Evolutionary conservation across 768 basidiomycete genomes (phyloP), one percentile per base, ranked within the genome.

Genomic region (Lentinula edodes): DNA sequence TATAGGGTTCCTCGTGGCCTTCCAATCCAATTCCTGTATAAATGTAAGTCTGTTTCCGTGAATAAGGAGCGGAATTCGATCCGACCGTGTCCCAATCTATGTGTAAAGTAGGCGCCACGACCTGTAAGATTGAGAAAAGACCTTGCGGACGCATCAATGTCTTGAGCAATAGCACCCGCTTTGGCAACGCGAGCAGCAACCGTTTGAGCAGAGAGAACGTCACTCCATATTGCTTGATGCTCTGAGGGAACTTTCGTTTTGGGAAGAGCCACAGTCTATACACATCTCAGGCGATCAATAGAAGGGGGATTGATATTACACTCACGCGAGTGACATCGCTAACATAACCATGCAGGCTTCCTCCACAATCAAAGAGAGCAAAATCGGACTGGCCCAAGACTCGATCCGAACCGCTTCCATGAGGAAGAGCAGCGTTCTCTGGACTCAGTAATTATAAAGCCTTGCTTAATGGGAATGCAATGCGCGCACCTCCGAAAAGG

Each of bases 391-490:
- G 69, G 0, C 71, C 73, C 12, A 94, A 76, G 0, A 67, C 66
- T 36, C 86, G 81, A 68, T 94, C 89, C 0, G 87, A 87, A 2
- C 91, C 90, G 41, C 81, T 78, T 6, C 92, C 94, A 70, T 95
- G 93, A 3, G 92, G 93, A 23, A 92, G 81, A 2, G 91, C 92
- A 5, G 91, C 93, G 66, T 94, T 90, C 62, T 89, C 93, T 94
- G 70, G 12, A 10, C 3, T 16, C 13, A n/a, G 6, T 2, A 13
- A 13, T 28, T 28, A 28, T 28, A 4, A 28, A 28, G 28, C 28
- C 3, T 28, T 3, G 28, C 28, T 2, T 28, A 2, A 28, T 28
- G 28, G 28, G 3, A 28, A 28, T 28, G 28, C 28, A 28, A 28
- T 28, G 28, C 28, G 28, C 28, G 41, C 16, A 91, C 91, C 87